Conservation (phyloP, 768 basidiomycete genomes). For the Dacryopinax spathularia region DNA sequence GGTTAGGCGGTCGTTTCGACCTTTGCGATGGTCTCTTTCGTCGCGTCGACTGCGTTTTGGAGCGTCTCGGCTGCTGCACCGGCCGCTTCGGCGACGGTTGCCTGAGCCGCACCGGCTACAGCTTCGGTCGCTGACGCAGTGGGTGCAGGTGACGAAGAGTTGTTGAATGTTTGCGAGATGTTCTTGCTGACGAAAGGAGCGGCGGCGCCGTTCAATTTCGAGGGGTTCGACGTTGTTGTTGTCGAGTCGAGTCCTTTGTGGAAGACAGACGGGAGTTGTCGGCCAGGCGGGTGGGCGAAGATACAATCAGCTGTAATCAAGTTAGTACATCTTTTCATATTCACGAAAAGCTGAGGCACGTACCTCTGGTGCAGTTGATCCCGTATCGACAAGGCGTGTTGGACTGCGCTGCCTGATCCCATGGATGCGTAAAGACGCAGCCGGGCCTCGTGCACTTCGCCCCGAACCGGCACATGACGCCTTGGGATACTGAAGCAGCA, state of each 20-base stretch:
- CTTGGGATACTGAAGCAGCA: conserved; percentile 13
- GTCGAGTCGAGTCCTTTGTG: conserved; percentile 55
- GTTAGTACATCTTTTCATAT: neutral
- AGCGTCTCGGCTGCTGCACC: neutral
- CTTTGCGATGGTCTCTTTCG: neutral
- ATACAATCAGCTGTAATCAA: conserved; percentile 45
- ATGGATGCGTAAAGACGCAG: conserved; percentile 59
- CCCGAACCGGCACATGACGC: conserved; percentile 52
- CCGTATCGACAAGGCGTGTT: conserved; percentile 65
- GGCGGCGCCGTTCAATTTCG: neutral
- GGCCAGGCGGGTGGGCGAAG: conserved; percentile 85
- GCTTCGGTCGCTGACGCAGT: neutral
- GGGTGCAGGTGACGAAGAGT: neutral
- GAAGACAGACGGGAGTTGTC: conserved; percentile 64
- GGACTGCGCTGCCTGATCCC: conserved; percentile 18
- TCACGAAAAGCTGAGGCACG: conserved; percentile 8
- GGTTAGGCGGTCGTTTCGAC: neutral
- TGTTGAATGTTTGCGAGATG: conserved; percentile 1
- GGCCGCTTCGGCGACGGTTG: neutral
- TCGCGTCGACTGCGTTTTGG: neutral
- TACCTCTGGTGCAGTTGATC: conserved; percentile 58
- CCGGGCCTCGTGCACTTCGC: conserved; percentile 49
- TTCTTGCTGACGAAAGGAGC: neutral
- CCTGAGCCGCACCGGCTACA: neutral
- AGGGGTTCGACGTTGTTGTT: neutral